Evolutionary conservation across 2,329 filamentous ascomycete species (phyloP), one percentile per base, ranked within the genome.

Genomic region (Calonectria hawksworthii): DNA sequence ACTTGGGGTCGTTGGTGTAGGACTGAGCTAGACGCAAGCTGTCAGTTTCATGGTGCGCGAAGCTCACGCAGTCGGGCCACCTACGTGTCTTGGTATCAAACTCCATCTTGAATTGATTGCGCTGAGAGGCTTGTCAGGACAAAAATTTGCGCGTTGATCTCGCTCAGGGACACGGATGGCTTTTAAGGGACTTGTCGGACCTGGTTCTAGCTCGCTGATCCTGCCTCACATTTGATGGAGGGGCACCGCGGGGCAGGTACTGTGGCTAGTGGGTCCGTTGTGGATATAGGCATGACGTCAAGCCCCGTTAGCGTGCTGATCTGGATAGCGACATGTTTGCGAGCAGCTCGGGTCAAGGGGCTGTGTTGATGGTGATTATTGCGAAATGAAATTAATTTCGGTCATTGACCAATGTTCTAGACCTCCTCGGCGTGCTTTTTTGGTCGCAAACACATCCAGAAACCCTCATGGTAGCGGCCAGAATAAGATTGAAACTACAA

Each of bases 1-100:
- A 98, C 52, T 90, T 94, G 81, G 91, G 92, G 87, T 99, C 96
- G 80, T 90, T 92, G 47, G 96, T 99, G 80, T 89, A 90, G 84
- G 94, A 98, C 75, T 92, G 92, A 61, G 93, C 95, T 98, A 81
- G 71, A 34, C 8, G 47, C 26, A 51, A 13, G 70, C 21, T 56
- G 76, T 80, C 66, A 81, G 78, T 70, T 70, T 54, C 18, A 59
- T 32, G 47, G 28, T n/a, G 50, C 26, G 0, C 52, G 28, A 65
- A 16, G 36, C 28, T 41, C 23, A 11, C 47, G 44, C n/a, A 47
- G 44, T 11, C 28, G 34, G 13, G 21, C 36, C 14, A 80, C 93
- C 83, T 86, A 96, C 94, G 90, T 63, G 90, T 94, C 85, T 94
- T 93, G 11, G 93, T 91, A 82, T 96, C 94, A 86, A 90, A 90